Evolutionary conservation across 345 rosid genomes (phyloP), one percentile per base, ranked within the genome.

Genomic region (Eucalyptus brandiana): DNA sequence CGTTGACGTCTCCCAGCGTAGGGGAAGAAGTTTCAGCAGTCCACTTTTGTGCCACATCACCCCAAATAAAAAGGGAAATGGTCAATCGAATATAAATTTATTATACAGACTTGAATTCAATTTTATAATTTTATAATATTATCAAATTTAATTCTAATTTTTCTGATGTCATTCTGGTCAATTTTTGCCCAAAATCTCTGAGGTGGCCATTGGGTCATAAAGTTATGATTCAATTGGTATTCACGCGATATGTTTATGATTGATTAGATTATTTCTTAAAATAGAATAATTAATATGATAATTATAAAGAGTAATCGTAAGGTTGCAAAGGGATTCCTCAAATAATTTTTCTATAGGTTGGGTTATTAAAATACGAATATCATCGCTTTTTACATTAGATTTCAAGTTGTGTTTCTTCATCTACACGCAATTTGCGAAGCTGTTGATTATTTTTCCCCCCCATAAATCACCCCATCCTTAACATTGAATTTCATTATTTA

Each of bases 201-300:
- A n/a, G 0, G 6, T 8, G 40, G 6, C 4, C 0, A 51, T 51
- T 51, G 23, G 54, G 9, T 51, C 56, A 7, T 51, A 18, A 51
- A 51, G 9, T 51, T 51, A 51, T 2, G 9, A 19, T 51, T 51
- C 2, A 53, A 53, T 53, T 19, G 24, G 56, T 18, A 53, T 53
- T 2, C 9, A 7, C 1, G 21, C 8, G 21, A 51, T 0, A 17
- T 0, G 56, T 53, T 18, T 53, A 53, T 1, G 34, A 62, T 4
- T 2, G 5, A 30, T 65, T 30, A 32, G 3, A 4, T 65, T 1
- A 15, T 65, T 7, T 65, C 4, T 30, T 14, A 1, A 14, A 65
- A 65, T 65, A 15, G 2, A 65, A 17, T 14, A 4, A 62, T 62
- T 1, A 28, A 62, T 62, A 30, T 62, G 8, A 30, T 12, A 28